These are phyloP conservation scores for Globisporangium spinosum DNA, from an alignment of 352 stramenopile species.

Conservation along the genomic window DNA sequence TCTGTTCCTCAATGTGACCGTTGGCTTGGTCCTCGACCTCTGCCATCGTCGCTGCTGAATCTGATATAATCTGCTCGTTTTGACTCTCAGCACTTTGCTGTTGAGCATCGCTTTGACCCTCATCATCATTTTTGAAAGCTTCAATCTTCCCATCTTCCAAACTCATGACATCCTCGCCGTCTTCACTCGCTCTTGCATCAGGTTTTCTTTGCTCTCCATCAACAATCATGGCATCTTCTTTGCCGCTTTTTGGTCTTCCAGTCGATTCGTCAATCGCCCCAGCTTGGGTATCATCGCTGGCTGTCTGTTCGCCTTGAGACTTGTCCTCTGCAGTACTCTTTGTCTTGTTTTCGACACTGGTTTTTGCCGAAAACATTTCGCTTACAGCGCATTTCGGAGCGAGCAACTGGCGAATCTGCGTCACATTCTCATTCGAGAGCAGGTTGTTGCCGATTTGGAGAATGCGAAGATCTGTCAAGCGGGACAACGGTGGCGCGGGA, in stretches of 20 bases:
- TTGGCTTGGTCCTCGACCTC: not conserved
- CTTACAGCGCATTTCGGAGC: not conserved
- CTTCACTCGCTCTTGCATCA: not conserved
- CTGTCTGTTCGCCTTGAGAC: not conserved
- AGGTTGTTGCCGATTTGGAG: constrained; percentile 31
- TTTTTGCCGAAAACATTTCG: not conserved
- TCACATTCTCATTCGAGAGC: constrained; percentile 20
- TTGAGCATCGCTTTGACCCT: not conserved
- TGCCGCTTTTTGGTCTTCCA: not conserved
- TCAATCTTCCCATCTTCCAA: not conserved
- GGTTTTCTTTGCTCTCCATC: not conserved
- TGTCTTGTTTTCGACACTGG: not conserved
- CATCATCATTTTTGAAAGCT: not conserved
- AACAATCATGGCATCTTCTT: not conserved
- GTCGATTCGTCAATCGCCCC: not conserved
- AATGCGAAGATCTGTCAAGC: constrained; percentile 12
- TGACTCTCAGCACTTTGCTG: not conserved
- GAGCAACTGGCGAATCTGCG: constrained; percentile 11
- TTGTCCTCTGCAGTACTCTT: not conserved
- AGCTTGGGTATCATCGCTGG: not conserved
- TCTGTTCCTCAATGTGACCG: not conserved
- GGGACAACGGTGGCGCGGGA: constrained; percentile 9
- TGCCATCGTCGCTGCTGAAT: not conserved
- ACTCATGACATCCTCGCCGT: not conserved
- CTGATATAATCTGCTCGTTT: not conserved